A percentile compares a stretch with the other conserved stretches of the same genome.
Evolutionary conservation across 1,139 yeast genomes (phyloP).

Genomic region (Debaryomycetaceae sp.): DNA sequence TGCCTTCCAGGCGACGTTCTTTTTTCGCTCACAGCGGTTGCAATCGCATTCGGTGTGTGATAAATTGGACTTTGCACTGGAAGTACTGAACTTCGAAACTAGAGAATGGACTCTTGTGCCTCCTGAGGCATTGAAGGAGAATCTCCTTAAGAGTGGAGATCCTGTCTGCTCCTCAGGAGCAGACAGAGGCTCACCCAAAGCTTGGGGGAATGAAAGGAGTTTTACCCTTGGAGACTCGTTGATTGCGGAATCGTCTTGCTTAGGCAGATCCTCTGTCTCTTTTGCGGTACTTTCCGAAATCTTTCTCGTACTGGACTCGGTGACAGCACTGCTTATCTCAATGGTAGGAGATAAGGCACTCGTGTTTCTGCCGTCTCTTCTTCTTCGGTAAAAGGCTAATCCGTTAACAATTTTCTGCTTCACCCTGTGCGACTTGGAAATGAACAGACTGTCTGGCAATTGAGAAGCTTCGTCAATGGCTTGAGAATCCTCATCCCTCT

Average conservation of each 20-base stretch:
- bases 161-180: not conserved
- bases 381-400: not conserved
- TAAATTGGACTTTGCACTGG: conserved; percentile 2
- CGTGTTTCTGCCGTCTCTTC: not conserved
- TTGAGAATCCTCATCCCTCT: not conserved
- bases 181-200: not conserved
- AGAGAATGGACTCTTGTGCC: conserved; percentile 5
- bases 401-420: conserved; percentile 1
- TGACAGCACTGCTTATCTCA: conserved; percentile 1
- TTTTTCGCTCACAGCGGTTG: conserved; percentile 3
- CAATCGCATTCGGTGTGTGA: not conserved
- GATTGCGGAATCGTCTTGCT: not conserved
- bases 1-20: conserved; percentile 30
- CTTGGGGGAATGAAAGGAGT: not conserved
- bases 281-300: not conserved
- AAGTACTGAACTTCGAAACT: conserved; percentile 5
- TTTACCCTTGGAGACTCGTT: not conserved
- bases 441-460: not conserved
- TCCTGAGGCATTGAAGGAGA: not conserved
- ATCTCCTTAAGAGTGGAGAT: not conserved
- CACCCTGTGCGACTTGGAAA: conserved; percentile 1
- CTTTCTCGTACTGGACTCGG: not conserved
- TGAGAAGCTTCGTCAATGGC: not conserved
- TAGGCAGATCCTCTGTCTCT: not conserved
- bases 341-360: not conserved